Base-by-base conservation (phyloP, 495 filamentous ascomycete genomes). In the Acidomyces sp. region DNA sequence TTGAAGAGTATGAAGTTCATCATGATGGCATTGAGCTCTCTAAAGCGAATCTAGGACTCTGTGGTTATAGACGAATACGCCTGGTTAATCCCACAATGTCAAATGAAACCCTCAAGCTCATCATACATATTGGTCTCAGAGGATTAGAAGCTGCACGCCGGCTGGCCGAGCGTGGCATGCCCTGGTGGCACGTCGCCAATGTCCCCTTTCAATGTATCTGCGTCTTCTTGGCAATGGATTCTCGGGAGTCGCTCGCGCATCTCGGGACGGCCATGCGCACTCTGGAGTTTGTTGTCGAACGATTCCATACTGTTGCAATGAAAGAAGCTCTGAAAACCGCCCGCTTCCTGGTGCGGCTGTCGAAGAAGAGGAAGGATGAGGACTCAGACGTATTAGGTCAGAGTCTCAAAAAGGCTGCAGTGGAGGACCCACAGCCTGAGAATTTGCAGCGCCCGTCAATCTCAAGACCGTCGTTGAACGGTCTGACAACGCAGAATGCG, bases 141-240 rank as follows among this genome's bases (percentile, higher is more conserved):
- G 47, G 41, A 2, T 24, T 50, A 5, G 52, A 53, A 3, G 58
- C 56, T 10, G 64, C 62, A 7, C 55, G 52, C 1, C 44, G 41
- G 3, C 61, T 72, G 57, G 47, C 52, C 1, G 39, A 34, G 1
- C 41, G 48, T 16, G 52, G 54, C 21, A 56, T 50, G n/a, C 67
- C 68, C 0, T 75, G 71, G 71, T 68, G 69, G 39, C 65, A 71
- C 25, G 53, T 69, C 3, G 62, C 66, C 11, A 64, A 70, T 30
- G 63, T 68, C 1, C 64, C 70, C 1, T 72, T 75, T 35, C 70
- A 75, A 21, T 62, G 62, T 29, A 58, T 68, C 23, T 68, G 67
- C 39, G 48, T 69, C 3, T 59, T 72, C 11, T 58, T 75, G 6
- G 63, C 63, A 10, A 61, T 75, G 42, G 67, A 69, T 35, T 67